A percentile compares a stretch with the other conserved stretches of the same genome.
Conservation (phyloP, 768 basidiomycete species). For the Rhizopogon vulgaris region DNA sequence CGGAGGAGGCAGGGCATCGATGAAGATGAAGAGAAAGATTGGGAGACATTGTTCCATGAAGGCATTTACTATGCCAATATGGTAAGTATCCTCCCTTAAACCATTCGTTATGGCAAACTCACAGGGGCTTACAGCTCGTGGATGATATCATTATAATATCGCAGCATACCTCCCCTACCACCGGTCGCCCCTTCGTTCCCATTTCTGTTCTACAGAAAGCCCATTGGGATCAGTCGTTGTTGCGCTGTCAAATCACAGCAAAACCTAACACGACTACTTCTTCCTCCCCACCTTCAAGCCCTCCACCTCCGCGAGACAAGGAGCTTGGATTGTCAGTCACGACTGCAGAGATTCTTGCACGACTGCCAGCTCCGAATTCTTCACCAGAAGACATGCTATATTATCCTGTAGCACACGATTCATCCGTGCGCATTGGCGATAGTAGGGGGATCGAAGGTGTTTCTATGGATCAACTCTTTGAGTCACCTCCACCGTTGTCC, state of each 20-base stretch:
- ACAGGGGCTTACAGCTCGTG: constrained; percentile 43
- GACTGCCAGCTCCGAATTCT: constrained; percentile 17
- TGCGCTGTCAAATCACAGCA: constrained; percentile 53
- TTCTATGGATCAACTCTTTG: constrained; percentile 71
- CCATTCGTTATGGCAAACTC: not conserved
- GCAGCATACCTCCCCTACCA: constrained; percentile 67
- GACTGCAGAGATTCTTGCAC: constrained; percentile 43
- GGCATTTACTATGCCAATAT: constrained; percentile 87
- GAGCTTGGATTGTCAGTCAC: constrained; percentile 62
- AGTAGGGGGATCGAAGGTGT: constrained; percentile 43
- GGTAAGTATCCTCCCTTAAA: constrained; percentile 38
- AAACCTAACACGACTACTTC: constrained; percentile 17
- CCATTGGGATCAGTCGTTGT: constrained; percentile 71
- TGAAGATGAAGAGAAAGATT: constrained; percentile 63
- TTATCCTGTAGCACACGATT: constrained; percentile 63
- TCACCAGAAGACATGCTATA: constrained; percentile 33
- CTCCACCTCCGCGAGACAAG: constrained; percentile 36
- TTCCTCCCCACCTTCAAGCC: constrained; percentile 29
- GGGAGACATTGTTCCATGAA: constrained; percentile 61
- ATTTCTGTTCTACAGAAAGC: constrained; percentile 64
- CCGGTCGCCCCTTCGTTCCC: constrained; percentile 63
- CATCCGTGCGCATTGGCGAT: constrained; percentile 72
- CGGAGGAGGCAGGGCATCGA: constrained; percentile 49
- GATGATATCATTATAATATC: constrained; percentile 77
- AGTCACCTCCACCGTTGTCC: constrained; percentile 21